A percentile compares a stretch with the other conserved stretches of the same genome.
These are phyloP conservation scores for Vigna mungo DNA, from an alignment of 306 rosid genomes.

Conservation along the genomic window DNA sequence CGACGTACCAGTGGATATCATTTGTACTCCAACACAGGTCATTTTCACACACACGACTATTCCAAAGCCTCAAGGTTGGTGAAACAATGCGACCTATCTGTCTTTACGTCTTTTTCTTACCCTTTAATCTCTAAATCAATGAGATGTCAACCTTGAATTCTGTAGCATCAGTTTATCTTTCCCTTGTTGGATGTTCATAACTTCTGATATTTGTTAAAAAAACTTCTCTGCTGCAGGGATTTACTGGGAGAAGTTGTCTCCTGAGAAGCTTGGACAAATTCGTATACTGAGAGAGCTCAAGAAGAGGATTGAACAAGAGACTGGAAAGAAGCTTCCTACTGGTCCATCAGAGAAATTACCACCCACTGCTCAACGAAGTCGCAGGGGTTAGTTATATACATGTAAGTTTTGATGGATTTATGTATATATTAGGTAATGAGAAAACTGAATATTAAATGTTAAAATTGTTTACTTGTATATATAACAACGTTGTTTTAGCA, in stretches of 20 bases:
- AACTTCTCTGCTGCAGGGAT: conserved; percentile 60
- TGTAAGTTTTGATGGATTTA: conserved; percentile 28
- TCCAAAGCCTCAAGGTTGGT: conserved; percentile 91
- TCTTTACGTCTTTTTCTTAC: not conserved
- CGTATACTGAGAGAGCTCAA: conserved; percentile 85
- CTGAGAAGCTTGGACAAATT: conserved; percentile 85
- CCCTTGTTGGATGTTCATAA: conserved; percentile 27
- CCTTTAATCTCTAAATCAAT: conserved; percentile 7
- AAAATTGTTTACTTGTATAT: conserved; percentile 21
- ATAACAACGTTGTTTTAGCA: not conserved
- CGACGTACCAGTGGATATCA: conserved; percentile 90
- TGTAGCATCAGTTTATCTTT: conserved; percentile 15
- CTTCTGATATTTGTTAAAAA: not conserved
- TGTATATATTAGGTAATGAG: conserved; percentile 16
- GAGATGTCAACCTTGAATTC: conserved; percentile 9
- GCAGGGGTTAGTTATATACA: conserved; percentile 46
- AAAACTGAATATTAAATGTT: not conserved
- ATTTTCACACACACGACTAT: conserved; percentile 71
- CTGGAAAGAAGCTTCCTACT: conserved; percentile 71
- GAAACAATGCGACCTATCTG: conserved; percentile 31
- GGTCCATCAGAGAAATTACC: conserved; percentile 89
- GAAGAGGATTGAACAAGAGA: conserved; percentile 70
- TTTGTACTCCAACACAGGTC: conserved; percentile 86
- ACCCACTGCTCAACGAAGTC: conserved; percentile 70
- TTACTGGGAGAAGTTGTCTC: conserved; percentile 94